Conservation (phyloP, 495 filamentous ascomycete genomes). For the Patellaria atrata region DNA sequence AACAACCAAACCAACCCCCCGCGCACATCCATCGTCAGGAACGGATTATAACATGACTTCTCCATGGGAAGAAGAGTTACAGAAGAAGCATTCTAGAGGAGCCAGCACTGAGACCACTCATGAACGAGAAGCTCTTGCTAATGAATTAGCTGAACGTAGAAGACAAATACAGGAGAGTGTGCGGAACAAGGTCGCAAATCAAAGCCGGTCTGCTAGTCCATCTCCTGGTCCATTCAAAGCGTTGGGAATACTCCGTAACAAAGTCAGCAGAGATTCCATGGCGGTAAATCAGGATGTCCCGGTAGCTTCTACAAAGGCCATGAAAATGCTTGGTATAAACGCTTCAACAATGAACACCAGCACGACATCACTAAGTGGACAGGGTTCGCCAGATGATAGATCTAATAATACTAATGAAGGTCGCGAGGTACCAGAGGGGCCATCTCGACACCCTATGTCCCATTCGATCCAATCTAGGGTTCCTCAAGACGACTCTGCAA, state of each 20-base stretch:
- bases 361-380: conserved; percentile 31
- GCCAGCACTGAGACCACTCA: conserved; percentile 46
- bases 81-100: conserved; percentile 34
- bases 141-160: conserved; percentile 62
- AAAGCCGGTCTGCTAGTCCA: conserved; percentile 39
- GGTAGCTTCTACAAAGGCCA: conserved; percentile 43
- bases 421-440: too few relatives aligned
- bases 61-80: conserved; percentile 29
- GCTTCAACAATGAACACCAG: conserved; percentile 24
- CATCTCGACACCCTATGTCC: too few relatives aligned
- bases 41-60: conserved; percentile 12
- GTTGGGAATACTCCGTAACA: conserved; percentile 54
- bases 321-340: conserved; percentile 59
- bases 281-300: conserved; percentile 18
- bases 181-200: conserved; percentile 53
- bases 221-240: conserved; percentile 37
- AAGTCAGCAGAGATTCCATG: conserved; percentile 47
- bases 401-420: too few relatives aligned
- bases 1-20: too few relatives aligned
- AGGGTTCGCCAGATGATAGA: too few relatives aligned
- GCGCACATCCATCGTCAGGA: conserved; percentile 7
- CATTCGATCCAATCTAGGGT: too few relatives aligned
- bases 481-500: too few relatives aligned
- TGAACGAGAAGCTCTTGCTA: conserved; percentile 65
- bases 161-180: conserved; percentile 71